These are phyloP conservation scores for Clonostachys sp. DNA, from an alignment of 2,329 filamentous ascomycete species.

Conservation along the genomic window DNA sequence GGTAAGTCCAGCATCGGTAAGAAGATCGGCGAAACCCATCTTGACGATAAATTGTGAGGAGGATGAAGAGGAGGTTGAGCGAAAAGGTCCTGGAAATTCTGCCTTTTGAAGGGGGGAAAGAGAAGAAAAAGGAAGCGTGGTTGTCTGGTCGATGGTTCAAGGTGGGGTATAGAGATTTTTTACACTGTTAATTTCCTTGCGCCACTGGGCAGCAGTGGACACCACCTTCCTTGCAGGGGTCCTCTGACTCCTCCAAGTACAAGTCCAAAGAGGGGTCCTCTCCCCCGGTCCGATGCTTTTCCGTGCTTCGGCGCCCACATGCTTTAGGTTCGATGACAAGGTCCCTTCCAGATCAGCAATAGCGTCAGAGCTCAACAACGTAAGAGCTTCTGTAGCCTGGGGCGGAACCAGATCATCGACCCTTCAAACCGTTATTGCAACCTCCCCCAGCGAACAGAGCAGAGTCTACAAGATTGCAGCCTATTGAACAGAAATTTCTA, in stretches of 20 bases:
- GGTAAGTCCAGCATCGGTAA: constrained; percentile 58
- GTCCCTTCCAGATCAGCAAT: not conserved
- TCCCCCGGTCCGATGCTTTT: not conserved
- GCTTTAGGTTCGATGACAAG: not conserved
- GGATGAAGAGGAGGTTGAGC: not conserved
- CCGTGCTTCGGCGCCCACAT: not conserved
- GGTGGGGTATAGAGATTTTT: constrained; percentile 37
- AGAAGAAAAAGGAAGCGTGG: constrained; percentile 19
- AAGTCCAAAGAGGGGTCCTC: too few relatives aligned
- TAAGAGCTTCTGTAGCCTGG: constrained; percentile 32
- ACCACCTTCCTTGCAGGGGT: too few relatives aligned
- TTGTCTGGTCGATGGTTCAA: constrained; percentile 28
- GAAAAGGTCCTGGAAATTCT: constrained; percentile 7
- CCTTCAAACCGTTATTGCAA: not conserved
- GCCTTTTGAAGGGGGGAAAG: constrained; percentile 19
- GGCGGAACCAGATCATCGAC: constrained; percentile 4
- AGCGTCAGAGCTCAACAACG: constrained; percentile 15
- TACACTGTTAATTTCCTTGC: constrained; percentile 5
- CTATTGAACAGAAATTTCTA: not conserved
- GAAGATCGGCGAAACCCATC: constrained; percentile 69
- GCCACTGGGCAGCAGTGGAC: not conserved
- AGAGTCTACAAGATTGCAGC: not conserved
- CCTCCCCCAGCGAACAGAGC: too few relatives aligned
- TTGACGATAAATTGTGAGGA: constrained; percentile 22
- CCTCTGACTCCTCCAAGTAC: too few relatives aligned